phyloP scores from a whole-genome alignment of 768 basidiomycete genomes.

The Epithele typhae region DNA sequence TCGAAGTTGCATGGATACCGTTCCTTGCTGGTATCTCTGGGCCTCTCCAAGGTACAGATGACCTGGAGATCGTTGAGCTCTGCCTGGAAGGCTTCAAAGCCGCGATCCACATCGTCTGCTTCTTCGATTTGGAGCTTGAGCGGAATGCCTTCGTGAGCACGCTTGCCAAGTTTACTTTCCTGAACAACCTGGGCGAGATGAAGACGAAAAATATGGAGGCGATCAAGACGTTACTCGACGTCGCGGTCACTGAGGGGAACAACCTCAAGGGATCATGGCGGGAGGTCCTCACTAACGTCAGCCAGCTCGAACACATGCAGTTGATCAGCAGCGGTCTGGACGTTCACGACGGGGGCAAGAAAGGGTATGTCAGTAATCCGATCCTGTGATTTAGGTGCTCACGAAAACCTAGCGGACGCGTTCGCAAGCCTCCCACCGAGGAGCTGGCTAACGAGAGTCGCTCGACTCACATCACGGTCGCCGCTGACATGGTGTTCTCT shows the following conservation, averaged over 20 bases:
- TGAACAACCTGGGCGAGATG: slow-evolving; percentile 98
- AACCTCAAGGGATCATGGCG: slow-evolving; percentile 94
- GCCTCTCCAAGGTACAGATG: slow-evolving; percentile 92
- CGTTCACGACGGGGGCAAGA: slow-evolving; percentile 66
- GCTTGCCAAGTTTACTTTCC: slow-evolving; percentile 92
- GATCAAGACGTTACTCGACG: slow-evolving; percentile 90
- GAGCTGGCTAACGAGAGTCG: slow-evolving; percentile 96
- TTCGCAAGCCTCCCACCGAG: slow-evolving; percentile 73
- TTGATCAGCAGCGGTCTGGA: slow-evolving; percentile 91
- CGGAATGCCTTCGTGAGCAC: slow-evolving; percentile 99
- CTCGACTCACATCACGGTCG: slow-evolving; percentile 97
- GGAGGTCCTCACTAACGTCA: slow-evolving; percentile 94
- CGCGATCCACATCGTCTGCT: slow-evolving; percentile 94
- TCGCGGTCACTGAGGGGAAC: slow-evolving; percentile 96
- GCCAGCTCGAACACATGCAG: slow-evolving; percentile 98
- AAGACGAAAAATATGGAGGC: slow-evolving; percentile 99
- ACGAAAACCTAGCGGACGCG: slow-evolving; percentile 12
- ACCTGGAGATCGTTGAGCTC: slow-evolving; percentile 85
- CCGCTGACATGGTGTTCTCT: slow-evolving; percentile 99
- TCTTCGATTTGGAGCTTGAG: slow-evolving; percentile 95
- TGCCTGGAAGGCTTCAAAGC: slow-evolving; percentile 95
- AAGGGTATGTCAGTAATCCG: slow-evolving; percentile 54
- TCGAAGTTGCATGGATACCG: slow-evolving; percentile 99
- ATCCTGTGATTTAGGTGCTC: slow-evolving; percentile 26
- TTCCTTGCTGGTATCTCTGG: slow-evolving; percentile 94